phyloP scores from a whole-genome alignment of 257 asterid genomes.

The Jaltomata sinuosa region DNA sequence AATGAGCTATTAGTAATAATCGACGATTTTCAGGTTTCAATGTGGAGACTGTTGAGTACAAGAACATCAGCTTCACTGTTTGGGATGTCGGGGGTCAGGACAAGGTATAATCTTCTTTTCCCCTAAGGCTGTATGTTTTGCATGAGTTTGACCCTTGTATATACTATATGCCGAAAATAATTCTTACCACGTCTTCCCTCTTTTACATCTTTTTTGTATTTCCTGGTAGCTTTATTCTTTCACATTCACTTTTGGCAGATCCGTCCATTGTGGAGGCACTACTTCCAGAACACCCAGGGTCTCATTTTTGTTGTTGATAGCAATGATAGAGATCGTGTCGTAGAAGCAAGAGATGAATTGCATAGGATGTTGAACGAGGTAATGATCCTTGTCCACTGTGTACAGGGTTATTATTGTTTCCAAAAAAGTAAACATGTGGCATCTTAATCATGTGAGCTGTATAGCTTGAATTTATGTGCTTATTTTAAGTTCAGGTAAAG shows the following conservation, averaged over 20 bases:
- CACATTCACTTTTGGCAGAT: conserved; percentile 35
- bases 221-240: neutral
- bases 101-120: conserved; percentile 34
- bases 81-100: conserved; percentile 98
- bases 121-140: neutral
- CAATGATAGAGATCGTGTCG: conserved; percentile 83
- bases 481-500: neutral
- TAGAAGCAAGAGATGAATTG: conserved; percentile 88
- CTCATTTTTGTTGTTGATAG: conserved; percentile 88
- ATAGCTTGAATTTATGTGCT: neutral
- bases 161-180: neutral
- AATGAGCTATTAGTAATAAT: neutral
- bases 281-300: conserved; percentile 91
- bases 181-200: neutral
- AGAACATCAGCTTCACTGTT: conserved; percentile 86
- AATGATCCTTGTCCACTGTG: neutral
- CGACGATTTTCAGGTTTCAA: conserved; percentile 50
- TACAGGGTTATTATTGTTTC: neutral
- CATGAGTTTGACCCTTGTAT: neutral
- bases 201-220: neutral
- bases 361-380: conserved; percentile 94
- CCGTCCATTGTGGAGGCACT: conserved; percentile 97
- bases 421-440: neutral
- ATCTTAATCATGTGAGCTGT: neutral
- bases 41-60: conserved; percentile 85